Percentiles rank a stretch among this genome's conserved stretches.
Conservation (phyloP, 2,329 filamentous ascomycete species). For the Cladosporium oxysporum region DNA sequence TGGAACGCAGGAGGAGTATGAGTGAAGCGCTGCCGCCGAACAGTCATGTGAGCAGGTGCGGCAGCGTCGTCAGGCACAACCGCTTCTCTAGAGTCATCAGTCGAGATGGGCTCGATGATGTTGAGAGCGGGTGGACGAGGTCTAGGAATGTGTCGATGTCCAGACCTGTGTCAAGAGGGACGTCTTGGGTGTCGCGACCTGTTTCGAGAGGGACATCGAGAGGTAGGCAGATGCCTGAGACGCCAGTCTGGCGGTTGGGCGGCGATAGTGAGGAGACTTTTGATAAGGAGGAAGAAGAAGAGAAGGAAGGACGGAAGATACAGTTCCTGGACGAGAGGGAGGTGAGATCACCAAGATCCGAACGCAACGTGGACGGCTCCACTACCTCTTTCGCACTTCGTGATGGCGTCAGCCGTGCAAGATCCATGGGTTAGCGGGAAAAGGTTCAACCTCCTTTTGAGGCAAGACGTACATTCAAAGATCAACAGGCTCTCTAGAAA, state of each 20-base stretch:
- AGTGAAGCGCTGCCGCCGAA: conserved; percentile 19
- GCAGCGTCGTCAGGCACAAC: conserved; percentile 19
- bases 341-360: not conserved
- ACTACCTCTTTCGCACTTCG: not conserved
- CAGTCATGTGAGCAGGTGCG: conserved; percentile 10
- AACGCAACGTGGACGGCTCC: not conserved
- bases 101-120: not conserved
- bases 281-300: conserved; percentile 1
- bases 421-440: not conserved
- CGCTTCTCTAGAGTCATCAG: conserved; percentile 20
- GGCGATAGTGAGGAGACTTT: not conserved
- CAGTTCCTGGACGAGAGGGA: not conserved
- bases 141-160: conserved; percentile 1
- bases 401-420: not conserved
- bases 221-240: conserved; percentile 5
- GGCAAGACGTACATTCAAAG: not conserved
- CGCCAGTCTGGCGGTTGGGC: conserved; percentile 8
- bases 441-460: not conserved
- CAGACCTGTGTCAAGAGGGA: not conserved
- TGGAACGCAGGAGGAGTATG: conserved; percentile 14
- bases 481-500: not conserved
- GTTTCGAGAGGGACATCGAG: conserved; percentile 5
- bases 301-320: conserved; percentile 6
- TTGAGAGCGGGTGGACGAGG: not conserved
- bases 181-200: conserved; percentile 9